Conservation (phyloP, 768 basidiomycete species). For the Leccinum longicurvipes region DNA sequence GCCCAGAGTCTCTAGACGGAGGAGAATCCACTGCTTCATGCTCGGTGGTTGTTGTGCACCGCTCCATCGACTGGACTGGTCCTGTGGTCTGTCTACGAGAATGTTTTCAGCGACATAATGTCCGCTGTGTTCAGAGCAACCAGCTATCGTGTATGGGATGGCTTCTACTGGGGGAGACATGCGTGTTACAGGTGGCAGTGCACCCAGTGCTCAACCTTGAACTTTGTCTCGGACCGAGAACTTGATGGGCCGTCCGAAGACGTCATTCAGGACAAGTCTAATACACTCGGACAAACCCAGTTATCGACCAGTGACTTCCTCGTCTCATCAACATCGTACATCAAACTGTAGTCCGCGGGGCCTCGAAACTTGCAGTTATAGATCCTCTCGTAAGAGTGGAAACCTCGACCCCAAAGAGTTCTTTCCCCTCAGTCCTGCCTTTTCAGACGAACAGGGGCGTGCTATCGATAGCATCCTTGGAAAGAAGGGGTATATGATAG, state of each 20-base stretch:
- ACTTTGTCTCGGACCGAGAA: too few species aligned
- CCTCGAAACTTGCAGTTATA: not conserved
- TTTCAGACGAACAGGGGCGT: not conserved
- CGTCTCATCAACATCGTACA: too few species aligned
- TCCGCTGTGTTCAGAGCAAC: constrained; percentile 69
- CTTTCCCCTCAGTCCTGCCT: not conserved
- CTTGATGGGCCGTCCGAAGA: too few species aligned
- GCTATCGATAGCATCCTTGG: too few species aligned
- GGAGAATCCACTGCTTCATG: constrained; percentile 66
- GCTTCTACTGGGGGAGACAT: constrained; percentile 15
- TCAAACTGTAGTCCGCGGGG: too few species aligned
- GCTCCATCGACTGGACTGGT: constrained; percentile 75
- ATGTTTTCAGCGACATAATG: constrained; percentile 70
- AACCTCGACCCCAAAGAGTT: not conserved
- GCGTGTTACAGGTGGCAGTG: too few species aligned
- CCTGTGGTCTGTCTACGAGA: constrained; percentile 56
- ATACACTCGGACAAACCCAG: too few species aligned
- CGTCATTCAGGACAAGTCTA: too few species aligned
- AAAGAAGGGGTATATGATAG: not conserved
- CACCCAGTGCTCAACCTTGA: too few species aligned
- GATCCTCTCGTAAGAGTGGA: too few species aligned
- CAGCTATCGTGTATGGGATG: constrained; percentile 52
- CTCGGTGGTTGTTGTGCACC: constrained; percentile 56
- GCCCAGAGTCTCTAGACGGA: constrained; percentile 56
- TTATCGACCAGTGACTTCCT: too few species aligned